Base-by-base conservation (phyloP, 495 filamentous ascomycete genomes). In the Trichoderma reesei region DNA sequence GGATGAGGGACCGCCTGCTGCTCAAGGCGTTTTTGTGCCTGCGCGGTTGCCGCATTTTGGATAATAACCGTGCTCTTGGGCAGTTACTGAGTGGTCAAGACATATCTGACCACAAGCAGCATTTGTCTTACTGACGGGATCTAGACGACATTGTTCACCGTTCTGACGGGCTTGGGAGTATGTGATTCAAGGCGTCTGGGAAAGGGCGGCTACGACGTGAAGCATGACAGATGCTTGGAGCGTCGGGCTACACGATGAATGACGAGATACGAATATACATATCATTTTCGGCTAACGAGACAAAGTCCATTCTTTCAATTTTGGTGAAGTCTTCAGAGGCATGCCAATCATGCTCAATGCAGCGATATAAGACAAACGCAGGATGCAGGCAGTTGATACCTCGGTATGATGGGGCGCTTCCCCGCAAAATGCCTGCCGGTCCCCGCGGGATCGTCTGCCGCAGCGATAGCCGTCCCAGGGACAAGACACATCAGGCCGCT, bases 11-110 rank as follows among this genome's bases (percentile, higher is more conserved):
- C 9, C 11, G 44, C 14, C 26, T n/a, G 6, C 56, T 26, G 20
- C 37, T 3, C 16, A 71, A 16, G 60, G 54, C 36, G 41, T 63
- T 0, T 76, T 76, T 61, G 60, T 76, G 20, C 74, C 74, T 0
- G 74, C 74, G 11, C 63, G 71, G 41, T 59, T 76, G 33, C 74
- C 74, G 33, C 70, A 69, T 48, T 76, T 76, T 66, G 63, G 51
- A 10, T 56, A 34, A 14, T 13, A 9, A 34, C 9, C 20, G 3
- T 36, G 20, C 8, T 56, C 16, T 11, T 10, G 51, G 20, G 6
- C 26, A 56, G 6, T 6, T 14, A 34, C 11, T 36, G 51, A 9
- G 11, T 34, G 14, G 18, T 26, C 26, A 26, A 26, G 59, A 44
- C 1, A 33, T 26, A 41, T 3, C 34, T 39, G 8, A n/a, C 41